A percentile compares a stretch with the other conserved stretches of the same genome.
phyloP scores from a whole-genome alignment of 2,329 filamentous ascomycete genomes.

The Biscogniauxia sp. region DNA sequence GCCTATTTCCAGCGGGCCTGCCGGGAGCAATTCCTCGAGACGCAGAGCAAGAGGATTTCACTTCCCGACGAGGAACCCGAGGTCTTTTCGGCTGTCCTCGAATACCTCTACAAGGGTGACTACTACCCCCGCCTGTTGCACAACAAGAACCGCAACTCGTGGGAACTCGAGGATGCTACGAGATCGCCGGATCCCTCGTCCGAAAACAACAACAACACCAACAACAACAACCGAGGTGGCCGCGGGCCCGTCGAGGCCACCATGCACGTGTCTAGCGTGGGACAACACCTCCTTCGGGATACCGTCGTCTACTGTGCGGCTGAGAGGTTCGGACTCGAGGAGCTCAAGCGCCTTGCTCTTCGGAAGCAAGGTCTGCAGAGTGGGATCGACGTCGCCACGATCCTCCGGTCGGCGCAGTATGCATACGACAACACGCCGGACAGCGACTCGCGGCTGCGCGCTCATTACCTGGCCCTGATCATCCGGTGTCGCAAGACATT shows the following conservation, averaged over 20 bases:
- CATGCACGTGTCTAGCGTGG: constrained; percentile 72
- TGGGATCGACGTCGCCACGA: constrained; percentile 87
- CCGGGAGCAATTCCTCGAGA: constrained; percentile 70
- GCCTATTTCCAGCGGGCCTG: constrained; percentile 77
- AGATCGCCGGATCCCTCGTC: constrained; percentile 32
- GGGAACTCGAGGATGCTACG: constrained; percentile 77
- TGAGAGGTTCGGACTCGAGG: constrained; percentile 85
- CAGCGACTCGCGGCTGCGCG: constrained; percentile 86
- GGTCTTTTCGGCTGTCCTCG: constrained; percentile 88
- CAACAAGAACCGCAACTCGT: constrained; percentile 81
- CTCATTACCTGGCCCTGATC: constrained; percentile 95
- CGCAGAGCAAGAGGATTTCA: constrained; percentile 74
- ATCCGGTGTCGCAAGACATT: constrained; percentile 97
- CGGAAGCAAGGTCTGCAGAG: constrained; percentile 93
- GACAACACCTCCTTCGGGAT: constrained; percentile 80
- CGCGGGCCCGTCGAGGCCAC: constrained; percentile 64
- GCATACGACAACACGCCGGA: constrained; percentile 94
- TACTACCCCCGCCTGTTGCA: constrained; percentile 88
- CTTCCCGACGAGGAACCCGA: constrained; percentile 79
- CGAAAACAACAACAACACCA: too few relatives aligned
- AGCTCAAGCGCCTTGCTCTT: constrained; percentile 86
- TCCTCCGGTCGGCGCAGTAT: constrained; percentile 89
- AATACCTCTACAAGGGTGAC: constrained; percentile 96
- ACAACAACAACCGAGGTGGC: constrained; percentile 35
- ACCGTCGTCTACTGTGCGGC: constrained; percentile 93